These are phyloP conservation scores for Botrytis hyacinthi DNA, from an alignment of 2,329 filamentous ascomycete genomes.

Conservation along the genomic window DNA sequence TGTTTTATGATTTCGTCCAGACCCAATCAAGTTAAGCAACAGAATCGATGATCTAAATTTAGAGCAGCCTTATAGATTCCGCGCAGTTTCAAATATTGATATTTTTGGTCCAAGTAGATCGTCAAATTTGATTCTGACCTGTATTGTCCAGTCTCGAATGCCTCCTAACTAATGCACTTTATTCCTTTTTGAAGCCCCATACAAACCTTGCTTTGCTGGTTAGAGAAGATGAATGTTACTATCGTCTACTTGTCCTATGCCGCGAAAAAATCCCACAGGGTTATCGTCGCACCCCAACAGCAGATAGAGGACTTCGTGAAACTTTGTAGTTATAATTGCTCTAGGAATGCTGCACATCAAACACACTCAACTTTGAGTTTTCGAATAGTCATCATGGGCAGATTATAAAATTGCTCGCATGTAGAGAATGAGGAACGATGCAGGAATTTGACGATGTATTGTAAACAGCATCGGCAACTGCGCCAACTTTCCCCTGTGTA, in stretches of 20 bases:
- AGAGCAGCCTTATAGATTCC: not conserved
- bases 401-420: not conserved
- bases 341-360: not conserved
- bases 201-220: not conserved
- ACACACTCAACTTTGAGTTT: constrained; percentile 3
- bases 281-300: not conserved
- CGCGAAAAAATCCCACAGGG: not conserved
- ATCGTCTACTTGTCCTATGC: not conserved
- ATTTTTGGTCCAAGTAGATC: not conserved
- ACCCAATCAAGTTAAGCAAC: not conserved
- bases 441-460: not conserved
- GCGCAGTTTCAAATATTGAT: not conserved
- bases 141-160: not conserved
- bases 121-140: not conserved
- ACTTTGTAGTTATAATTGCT: not conserved
- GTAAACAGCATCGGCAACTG: not conserved
- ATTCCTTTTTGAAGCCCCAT: not conserved
- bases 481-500: too few species aligned
- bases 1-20: not conserved
- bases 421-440: not conserved
- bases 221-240: not conserved
- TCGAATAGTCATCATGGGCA: not conserved
- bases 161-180: not conserved
- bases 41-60: not conserved
- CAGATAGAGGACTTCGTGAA: not conserved